Conservation (phyloP, 1,284 basidiomycete species). For the Microbotryum lychnidis-dioicae region DNA sequence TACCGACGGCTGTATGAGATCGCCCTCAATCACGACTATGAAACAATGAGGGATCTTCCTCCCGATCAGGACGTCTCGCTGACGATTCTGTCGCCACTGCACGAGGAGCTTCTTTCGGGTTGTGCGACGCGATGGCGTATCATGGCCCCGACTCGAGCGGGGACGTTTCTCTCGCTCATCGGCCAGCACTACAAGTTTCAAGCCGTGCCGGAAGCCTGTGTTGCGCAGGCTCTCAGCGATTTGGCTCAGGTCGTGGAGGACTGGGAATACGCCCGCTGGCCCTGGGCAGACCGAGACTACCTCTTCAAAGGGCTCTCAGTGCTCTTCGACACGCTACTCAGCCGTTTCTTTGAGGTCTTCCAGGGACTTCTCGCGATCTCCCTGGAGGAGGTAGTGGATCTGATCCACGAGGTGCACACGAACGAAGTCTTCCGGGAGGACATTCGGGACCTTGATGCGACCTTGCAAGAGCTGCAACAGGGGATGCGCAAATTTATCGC, state of each 20-base stretch:
- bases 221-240: slow-evolving; percentile 74
- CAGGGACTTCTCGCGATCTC: slow-evolving; percentile 65
- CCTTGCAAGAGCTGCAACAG: slow-evolving; percentile 39
- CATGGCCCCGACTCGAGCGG: slow-evolving; percentile 63
- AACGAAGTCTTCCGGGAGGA: slow-evolving; percentile 35
- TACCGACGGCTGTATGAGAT: slow-evolving; percentile 76
- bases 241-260: slow-evolving; percentile 64
- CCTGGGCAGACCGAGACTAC: slow-evolving; percentile 52
- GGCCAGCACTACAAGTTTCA: slow-evolving; percentile 65
- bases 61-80: slow-evolving; percentile 95
- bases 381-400: slow-evolving; percentile 59
- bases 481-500: slow-evolving; percentile 45
- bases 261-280: slow-evolving; percentile 55
- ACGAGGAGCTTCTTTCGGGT: slow-evolving; percentile 76
- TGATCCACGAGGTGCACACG: slow-evolving; percentile 30
- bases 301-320: slow-evolving; percentile 37
- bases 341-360: slow-evolving; percentile 74
- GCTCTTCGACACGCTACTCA: slow-evolving; percentile 80
- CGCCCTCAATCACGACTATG: slow-evolving; percentile 78
- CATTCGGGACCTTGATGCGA: slow-evolving; percentile 34
- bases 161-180: slow-evolving; percentile 79
- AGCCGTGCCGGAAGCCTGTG: slow-evolving; percentile 60
- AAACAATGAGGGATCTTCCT: slow-evolving; percentile 79
- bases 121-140: slow-evolving; percentile 87
- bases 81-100: slow-evolving; percentile 74